Evolutionary conservation across 768 basidiomycete genomes (phyloP).

Genomic region (Leccinum fibrillosum): DNA sequence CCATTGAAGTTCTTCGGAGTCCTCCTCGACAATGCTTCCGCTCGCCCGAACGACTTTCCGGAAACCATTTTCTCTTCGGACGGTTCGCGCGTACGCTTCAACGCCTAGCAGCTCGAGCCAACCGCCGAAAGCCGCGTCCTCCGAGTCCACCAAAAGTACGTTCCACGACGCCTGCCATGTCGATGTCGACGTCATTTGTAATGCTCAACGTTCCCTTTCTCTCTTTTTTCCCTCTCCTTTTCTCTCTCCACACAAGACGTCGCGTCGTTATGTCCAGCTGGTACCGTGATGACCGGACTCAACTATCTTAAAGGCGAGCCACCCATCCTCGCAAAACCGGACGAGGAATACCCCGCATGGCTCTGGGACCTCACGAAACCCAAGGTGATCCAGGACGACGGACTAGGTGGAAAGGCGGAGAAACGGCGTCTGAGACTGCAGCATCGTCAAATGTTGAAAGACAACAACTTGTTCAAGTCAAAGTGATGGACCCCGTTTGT

Average conservation of each 20-base stretch:
- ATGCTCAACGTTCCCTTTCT: not conserved
- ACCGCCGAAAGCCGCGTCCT: constrained; percentile 1
- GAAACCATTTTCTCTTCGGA: constrained; percentile 5
- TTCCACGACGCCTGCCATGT: not conserved
- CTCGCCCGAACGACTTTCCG: constrained; percentile 13
- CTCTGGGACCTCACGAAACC: constrained; percentile 75
- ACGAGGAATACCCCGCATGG: constrained; percentile 88
- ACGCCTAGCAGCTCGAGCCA: constrained; percentile 1
- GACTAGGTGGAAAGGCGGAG: constrained; percentile 67
- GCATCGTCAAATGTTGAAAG: constrained; percentile 71
- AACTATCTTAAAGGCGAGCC: constrained; percentile 82
- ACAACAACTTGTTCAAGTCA: constrained; percentile 82
- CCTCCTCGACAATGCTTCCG: constrained; percentile 3
- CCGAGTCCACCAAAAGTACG: constrained; percentile 21
- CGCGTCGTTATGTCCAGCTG: constrained; percentile 63
- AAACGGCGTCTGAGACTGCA: constrained; percentile 53
- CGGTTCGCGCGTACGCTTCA: constrained; percentile 15
- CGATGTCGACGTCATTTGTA: not conserved
- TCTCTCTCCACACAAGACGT: constrained; percentile 8
- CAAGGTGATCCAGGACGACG: constrained; percentile 62
- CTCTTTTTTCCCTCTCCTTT: not conserved
- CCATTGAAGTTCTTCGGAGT: no score
- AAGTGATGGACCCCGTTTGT: constrained; percentile 40
- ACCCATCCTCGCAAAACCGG: constrained; percentile 70
- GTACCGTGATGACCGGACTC: constrained; percentile 75